These are phyloP conservation scores for Geotrichum ghanense DNA, from an alignment of 805 yeast genomes.

Conservation along the genomic window DNA sequence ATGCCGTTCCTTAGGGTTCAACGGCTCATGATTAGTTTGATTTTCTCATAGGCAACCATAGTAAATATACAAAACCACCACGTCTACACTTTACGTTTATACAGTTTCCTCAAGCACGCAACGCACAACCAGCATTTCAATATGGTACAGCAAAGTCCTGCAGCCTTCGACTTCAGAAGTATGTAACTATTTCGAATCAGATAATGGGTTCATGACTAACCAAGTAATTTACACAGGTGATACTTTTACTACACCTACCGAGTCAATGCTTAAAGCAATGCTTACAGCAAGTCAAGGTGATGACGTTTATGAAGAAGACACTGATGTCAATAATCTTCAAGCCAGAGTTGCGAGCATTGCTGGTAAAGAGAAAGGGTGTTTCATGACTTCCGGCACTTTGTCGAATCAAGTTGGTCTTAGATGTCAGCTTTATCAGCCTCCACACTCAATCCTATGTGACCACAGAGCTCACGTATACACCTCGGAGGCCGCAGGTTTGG, in stretches of 20 bases:
- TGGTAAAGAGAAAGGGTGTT: conserved; percentile 73
- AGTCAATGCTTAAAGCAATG: conserved; percentile 55
- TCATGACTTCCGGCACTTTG: conserved; percentile 81
- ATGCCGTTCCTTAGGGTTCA: too few species aligned
- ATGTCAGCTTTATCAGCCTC: conserved; percentile 68
- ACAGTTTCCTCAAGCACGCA: too few species aligned
- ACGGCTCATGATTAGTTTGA: too few species aligned
- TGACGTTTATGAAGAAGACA: conserved; percentile 80
- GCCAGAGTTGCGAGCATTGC: conserved; percentile 50
- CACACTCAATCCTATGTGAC: conserved; percentile 78
- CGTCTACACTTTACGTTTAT: too few species aligned
- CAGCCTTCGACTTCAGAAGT: conserved; percentile 14
- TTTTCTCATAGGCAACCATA: too few species aligned
- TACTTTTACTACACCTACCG: conserved; percentile 83
- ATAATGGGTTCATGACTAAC: background rate
- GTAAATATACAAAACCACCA: too few species aligned
- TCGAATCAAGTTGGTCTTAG: conserved; percentile 82
- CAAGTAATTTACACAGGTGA: conserved; percentile 35
- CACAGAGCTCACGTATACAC: conserved; percentile 72
- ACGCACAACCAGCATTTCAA: too few species aligned
- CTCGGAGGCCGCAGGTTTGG: conserved; percentile 86
- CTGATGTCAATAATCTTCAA: conserved; percentile 55
- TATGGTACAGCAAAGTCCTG: conserved; percentile 4
- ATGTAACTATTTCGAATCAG: conserved; percentile 3
- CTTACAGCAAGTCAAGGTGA: conserved; percentile 60